Evolutionary conservation across 2,329 filamentous ascomycete species (phyloP).

Genomic region (Apiospora hydei): DNA sequence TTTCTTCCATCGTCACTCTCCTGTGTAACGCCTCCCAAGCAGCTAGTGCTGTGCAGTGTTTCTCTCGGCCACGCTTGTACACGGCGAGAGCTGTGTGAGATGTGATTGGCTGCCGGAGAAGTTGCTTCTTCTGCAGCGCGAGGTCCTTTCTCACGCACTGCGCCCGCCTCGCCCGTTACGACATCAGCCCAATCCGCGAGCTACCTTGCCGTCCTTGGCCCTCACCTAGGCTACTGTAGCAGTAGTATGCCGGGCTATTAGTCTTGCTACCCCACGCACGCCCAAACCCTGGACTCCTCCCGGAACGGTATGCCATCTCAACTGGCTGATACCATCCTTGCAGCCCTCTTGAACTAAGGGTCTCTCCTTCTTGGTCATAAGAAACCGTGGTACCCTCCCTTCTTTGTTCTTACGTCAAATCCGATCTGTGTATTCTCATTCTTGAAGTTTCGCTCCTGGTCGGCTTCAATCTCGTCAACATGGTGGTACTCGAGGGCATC

Average conservation of each 20-base stretch:
- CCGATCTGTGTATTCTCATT: neutral
- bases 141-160: neutral
- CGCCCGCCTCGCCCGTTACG: neutral
- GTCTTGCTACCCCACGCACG: constrained; percentile 16
- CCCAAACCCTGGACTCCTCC: neutral
- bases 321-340: constrained; percentile 18
- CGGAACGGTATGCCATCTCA: neutral
- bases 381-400: neutral
- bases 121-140: constrained; percentile 15
- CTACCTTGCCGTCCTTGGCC: neutral
- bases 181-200: constrained; percentile 4
- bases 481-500: constrained; percentile 36
- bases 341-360: neutral
- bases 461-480: neutral
- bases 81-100: neutral
- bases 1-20: neutral
- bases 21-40: constrained; percentile 1
- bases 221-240: neutral
- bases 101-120: constrained; percentile 13
- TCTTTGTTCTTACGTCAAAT: neutral
- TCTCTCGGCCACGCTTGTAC: neutral
- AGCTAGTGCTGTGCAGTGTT: constrained; percentile 2
- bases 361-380: neutral
- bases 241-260: neutral
- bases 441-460: constrained; percentile 1